Conservation (phyloP, 225 moss, liverwort and hornwort species). For the Pleurozium schreberi region DNA sequence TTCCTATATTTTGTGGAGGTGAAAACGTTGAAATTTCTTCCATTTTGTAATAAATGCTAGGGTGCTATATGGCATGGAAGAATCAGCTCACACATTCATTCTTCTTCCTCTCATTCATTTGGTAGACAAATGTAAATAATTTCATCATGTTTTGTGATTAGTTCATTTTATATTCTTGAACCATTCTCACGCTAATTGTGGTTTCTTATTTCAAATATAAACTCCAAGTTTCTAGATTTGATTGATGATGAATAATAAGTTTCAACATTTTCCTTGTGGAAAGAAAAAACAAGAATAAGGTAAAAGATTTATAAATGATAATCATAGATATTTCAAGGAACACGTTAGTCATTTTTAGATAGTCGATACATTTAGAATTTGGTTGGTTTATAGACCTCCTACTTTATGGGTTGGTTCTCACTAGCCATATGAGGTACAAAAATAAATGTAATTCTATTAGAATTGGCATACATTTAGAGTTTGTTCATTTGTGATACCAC, state of each 20-base stretch:
- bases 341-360: background rate
- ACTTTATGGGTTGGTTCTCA: background rate
- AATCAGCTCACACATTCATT: background rate
- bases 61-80: background rate
- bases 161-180: background rate
- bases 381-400: rapidly evolving
- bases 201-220: background rate
- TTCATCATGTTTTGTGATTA: background rate
- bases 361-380: rapidly evolving
- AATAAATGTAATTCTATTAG: background rate
- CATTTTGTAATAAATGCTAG: background rate
- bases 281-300: background rate
- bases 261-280: rapidly evolving
- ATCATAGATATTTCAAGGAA: background rate
- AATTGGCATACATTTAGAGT: background rate
- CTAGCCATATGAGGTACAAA: background rate
- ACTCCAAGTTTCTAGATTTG: background rate
- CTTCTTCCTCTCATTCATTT: rapidly evolving
- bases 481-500: rapidly evolving
- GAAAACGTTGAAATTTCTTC: rapidly evolving
- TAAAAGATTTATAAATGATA: background rate
- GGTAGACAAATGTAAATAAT: background rate
- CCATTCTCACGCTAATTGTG: background rate
- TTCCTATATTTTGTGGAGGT: background rate
- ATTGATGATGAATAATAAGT: background rate